Percentiles rank a stretch among this genome's conserved stretches.
These are phyloP conservation scores for Gracilaria gracilis DNA, from an alignment of 23 red algal genomes.

Conservation along the genomic window DNA sequence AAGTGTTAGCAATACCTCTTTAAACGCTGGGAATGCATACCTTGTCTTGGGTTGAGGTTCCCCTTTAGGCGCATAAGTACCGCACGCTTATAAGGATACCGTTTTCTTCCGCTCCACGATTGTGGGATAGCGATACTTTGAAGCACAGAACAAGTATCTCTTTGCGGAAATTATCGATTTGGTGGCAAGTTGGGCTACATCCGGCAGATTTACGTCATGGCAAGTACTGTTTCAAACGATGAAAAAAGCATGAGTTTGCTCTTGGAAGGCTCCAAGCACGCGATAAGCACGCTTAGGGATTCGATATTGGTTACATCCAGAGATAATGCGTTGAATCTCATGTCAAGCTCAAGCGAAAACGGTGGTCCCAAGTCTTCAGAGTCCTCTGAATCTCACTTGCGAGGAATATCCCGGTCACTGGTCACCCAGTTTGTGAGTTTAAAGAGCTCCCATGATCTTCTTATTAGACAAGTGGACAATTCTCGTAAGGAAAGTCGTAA, in stretches of 20 bases:
- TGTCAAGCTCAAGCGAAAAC: constrained; percentile 6
- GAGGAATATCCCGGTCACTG: neutral
- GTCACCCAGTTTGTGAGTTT: constrained; percentile 16
- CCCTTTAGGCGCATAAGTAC: neutral
- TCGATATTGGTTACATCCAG: neutral
- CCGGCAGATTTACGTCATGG: constrained; percentile 5
- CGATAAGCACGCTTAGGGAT: constrained; percentile 10
- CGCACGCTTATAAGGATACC: neutral
- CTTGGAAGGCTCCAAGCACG: constrained; percentile 3
- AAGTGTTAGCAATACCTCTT: neutral
- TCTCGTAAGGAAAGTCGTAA: constrained; percentile 25
- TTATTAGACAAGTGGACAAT: constrained; percentile 28
- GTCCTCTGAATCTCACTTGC: constrained; percentile 7
- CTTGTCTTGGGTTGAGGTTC: neutral
- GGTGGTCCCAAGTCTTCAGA: neutral
- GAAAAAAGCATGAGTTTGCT: neutral
- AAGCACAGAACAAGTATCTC: neutral
- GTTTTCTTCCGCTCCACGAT: neutral
- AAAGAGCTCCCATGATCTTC: constrained; percentile 31
- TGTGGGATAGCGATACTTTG: neutral
- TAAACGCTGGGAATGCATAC: neutral
- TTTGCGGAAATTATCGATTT: neutral
- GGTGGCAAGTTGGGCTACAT: neutral
- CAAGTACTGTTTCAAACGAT: neutral
- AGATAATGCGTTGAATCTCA: neutral